Percentiles rank a stretch among this genome's conserved stretches.
These are phyloP conservation scores for Candida koratica DNA, from an alignment of 805 yeast species.

Conservation along the genomic window DNA sequence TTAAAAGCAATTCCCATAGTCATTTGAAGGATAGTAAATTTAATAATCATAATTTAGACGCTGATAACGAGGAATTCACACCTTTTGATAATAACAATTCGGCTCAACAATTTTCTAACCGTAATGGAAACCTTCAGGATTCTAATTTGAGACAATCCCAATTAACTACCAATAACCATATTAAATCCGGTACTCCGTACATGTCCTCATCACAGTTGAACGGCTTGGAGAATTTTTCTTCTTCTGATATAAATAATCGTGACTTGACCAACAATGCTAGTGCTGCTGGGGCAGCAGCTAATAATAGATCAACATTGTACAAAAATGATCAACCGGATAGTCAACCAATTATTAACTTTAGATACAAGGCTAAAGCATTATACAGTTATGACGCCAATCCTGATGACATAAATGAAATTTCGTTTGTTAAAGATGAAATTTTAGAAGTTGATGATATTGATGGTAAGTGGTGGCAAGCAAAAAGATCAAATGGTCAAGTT, in stretches of 20 bases:
- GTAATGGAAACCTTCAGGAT: conserved; percentile 17
- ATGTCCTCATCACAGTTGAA: conserved; percentile 55
- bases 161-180: conserved; percentile 22
- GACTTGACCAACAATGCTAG: conserved; percentile 23
- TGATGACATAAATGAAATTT: conserved; percentile 87
- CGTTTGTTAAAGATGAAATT: conserved; percentile 88
- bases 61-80: conserved; percentile 17
- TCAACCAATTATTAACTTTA: conserved; percentile 48
- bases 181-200: conserved; percentile 28
- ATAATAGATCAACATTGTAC: conserved; percentile 21
- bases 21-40: conserved; percentile 25
- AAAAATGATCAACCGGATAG: conserved; percentile 20
- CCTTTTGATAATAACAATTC: conserved; percentile 1
- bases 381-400: conserved; percentile 87
- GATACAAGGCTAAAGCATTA: conserved; percentile 81
- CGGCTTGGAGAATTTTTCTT: conserved; percentile 55
- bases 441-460: conserved; percentile 87
- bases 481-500: conserved; percentile 81
- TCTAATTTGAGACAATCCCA: conserved; percentile 35
- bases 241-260: conserved; percentile 31
- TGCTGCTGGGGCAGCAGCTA: neutral
- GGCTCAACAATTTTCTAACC: conserved; percentile 4
- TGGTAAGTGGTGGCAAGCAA: conserved; percentile 99
- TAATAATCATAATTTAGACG: conserved; percentile 17
- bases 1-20: conserved; percentile 42